Base-by-base conservation (phyloP, 257 asterid species). In the Forsythia suspensa region DNA sequence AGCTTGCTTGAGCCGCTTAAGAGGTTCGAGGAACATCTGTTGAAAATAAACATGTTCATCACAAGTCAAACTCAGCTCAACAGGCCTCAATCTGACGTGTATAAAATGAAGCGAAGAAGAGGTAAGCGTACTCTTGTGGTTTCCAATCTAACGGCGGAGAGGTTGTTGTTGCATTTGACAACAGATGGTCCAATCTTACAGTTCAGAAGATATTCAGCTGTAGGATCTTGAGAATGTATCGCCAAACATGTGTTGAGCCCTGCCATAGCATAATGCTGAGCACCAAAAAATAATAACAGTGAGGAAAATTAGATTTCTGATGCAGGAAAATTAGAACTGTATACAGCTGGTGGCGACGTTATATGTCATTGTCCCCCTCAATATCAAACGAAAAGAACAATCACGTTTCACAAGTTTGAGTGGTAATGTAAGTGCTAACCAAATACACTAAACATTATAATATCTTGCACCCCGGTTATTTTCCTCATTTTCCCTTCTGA, bases 11-110 rank as follows among this genome's bases (percentile, higher is more conserved):
- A 95, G 88, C 71, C 81, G 85, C 84, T 88, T 87, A 81, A 95
- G 97, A 73, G 98, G 97, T 82, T 91, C 98, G 34, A 93, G 94
- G 48, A 95, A 89, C 98, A 95, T 95, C 99, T 95, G 97, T 85
- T 55, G 13, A 72, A 10, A 68, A 74, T 20, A 69, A 79, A 13
- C 40, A 82, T 16, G 69, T 79, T 73, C 71, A 76, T 82, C 77
- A 81, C 46, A 74, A 82, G 70, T 68, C 65, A 77, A 55, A 71
- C 63, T 42, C 74, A 61, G 82, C 73, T 51, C 48, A 76, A 72
- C 40, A 0, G 18, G 57, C 59, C 78, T 77, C 44, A 75, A 70
- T 37, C 76, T 68, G 57, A 74, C 57, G 43, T 67, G 75, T 16
- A 51, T 20, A 59, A 70, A 77, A 76, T 57, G 73, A 81, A 71